Base-by-base conservation (phyloP, 1,139 yeast genomes). In the Hansenula sp. region DNA sequence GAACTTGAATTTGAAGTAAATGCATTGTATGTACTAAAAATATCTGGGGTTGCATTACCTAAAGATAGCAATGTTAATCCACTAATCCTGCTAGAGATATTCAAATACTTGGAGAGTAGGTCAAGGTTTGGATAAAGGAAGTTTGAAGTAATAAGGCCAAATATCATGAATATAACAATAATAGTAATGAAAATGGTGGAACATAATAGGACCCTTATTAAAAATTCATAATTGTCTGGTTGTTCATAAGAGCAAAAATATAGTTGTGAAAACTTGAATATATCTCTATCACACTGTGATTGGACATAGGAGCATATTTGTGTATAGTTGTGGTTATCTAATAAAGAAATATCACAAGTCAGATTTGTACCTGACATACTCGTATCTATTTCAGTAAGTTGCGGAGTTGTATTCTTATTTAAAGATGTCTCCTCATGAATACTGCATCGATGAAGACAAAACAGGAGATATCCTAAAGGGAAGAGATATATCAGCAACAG, bases 31-130 rank as follows among this genome's bases (percentile, higher is more conserved):
- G 96, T 89, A 41, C 94, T 78, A 40, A 90, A 75, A 4, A 93
- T 81, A 63, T 93, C 99, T 0, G 98, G 96, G 0, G 96, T 76
- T 10, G 96, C 93, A 62, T 93, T 93, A 0, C 98, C 98, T 50
- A 91, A 71, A 0, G 99, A 96, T 46, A 93, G 69, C 38, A 91
- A 69, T 0, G 97, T 91, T 54, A 91, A 76, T 0, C 98, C 98
- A 4, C 96, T 86, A 33, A 91, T 68, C 45, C 87, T 80, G 50
- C 89, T 94, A 12, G 93, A 79, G 40, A 91, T 64, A 12, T 79
- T 76, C 17, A 89, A 65, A 39, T 72, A 62, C 28, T 72, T 70
- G 10, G 95, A 78, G 19, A 88, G 71, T 31, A 80, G 71, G 44
- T 79, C 74, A 17, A 89, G 65, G 54, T 86, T 88, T 0, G 95